Percentiles rank a stretch among this genome's conserved stretches.
Evolutionary conservation across 495 filamentous ascomycete genomes (phyloP).

Genomic region (Tuber borchii): DNA sequence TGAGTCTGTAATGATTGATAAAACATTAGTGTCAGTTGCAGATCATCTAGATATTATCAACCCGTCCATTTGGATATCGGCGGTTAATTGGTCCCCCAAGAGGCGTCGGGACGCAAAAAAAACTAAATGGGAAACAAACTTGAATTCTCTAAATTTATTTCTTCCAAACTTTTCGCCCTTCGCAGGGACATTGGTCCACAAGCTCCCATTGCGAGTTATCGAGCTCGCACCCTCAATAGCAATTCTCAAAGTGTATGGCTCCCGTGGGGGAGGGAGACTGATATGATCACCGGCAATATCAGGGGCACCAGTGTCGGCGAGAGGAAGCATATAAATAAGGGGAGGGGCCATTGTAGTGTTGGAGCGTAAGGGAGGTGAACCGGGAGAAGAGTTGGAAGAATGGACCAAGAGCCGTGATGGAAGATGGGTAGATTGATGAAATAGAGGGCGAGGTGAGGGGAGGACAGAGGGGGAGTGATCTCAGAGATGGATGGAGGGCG

Average conservation of each 20-base stretch:
- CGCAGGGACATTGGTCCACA: slow-evolving; percentile 92
- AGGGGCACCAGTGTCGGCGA: slow-evolving; percentile 87
- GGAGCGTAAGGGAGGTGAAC: neutral
- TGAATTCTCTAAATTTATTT: slow-evolving; percentile 72
- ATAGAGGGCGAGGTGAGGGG: neutral
- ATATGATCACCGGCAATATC: slow-evolving; percentile 85
- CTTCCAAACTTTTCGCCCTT: slow-evolving; percentile 66
- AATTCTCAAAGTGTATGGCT: slow-evolving; percentile 75
- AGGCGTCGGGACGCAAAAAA: neutral
- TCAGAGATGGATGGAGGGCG: slow-evolving; percentile 18
- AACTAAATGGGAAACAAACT: slow-evolving; percentile 53
- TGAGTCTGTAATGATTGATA: slow-evolving; percentile 54
- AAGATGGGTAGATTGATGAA: neutral
- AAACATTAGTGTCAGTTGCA: slow-evolving; percentile 7
- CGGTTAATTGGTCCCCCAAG: neutral
- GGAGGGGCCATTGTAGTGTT: slow-evolving; percentile 29
- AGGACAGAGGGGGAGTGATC: neutral
- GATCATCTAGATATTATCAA: neutral
- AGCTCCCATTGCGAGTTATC: slow-evolving; percentile 82
- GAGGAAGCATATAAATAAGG: slow-evolving; percentile 70
- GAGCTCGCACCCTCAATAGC: slow-evolving; percentile 93
- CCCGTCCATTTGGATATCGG: neutral
- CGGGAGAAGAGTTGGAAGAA: neutral
- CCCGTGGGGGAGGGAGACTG: slow-evolving; percentile 70
- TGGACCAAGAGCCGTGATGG: neutral